Percentiles rank a stretch among this genome's conserved stretches.
Conservation (phyloP, 2,329 filamentous ascomycete genomes). For the Tothia fuscella region DNA sequence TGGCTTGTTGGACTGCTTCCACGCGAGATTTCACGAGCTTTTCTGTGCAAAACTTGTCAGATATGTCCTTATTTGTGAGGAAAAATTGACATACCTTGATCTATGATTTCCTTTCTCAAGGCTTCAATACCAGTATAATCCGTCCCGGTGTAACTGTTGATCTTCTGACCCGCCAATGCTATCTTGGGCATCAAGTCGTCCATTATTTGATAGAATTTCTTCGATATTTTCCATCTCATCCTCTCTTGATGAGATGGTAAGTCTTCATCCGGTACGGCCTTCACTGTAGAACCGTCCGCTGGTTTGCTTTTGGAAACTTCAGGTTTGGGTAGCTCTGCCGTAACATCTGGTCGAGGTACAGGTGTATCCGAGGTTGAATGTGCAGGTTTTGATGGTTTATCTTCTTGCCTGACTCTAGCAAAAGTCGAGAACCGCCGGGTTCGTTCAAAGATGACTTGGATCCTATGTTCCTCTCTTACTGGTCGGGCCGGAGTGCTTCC, state of each 20-base stretch:
- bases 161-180: conserved; percentile 70
- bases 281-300: not conserved
- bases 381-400: not conserved
- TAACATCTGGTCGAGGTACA: not conserved
- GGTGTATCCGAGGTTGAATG: not conserved
- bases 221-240: conserved; percentile 44
- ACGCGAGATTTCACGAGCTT: conserved; percentile 47
- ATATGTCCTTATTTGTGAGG: not conserved
- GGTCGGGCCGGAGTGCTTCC: conserved; percentile 3
- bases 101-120: conserved; percentile 66
- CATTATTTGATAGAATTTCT: conserved; percentile 62
- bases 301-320: not conserved
- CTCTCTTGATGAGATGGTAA: conserved; percentile 42
- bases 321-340: not conserved
- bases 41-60: conserved; percentile 27
- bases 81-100: conserved; percentile 37
- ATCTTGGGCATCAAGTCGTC: conserved; percentile 79
- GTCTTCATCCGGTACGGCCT: conserved; percentile 24
- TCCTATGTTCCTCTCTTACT: not conserved
- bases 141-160: conserved; percentile 86
- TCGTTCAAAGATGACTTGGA: conserved; percentile 9
- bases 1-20: conserved; percentile 55
- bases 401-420: not conserved
- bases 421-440: conserved; percentile 10
- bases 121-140: conserved; percentile 78